Evolutionary conservation across 2,329 filamentous ascomycete species (phyloP).

Genomic region (Paecilomyces sp.): DNA sequence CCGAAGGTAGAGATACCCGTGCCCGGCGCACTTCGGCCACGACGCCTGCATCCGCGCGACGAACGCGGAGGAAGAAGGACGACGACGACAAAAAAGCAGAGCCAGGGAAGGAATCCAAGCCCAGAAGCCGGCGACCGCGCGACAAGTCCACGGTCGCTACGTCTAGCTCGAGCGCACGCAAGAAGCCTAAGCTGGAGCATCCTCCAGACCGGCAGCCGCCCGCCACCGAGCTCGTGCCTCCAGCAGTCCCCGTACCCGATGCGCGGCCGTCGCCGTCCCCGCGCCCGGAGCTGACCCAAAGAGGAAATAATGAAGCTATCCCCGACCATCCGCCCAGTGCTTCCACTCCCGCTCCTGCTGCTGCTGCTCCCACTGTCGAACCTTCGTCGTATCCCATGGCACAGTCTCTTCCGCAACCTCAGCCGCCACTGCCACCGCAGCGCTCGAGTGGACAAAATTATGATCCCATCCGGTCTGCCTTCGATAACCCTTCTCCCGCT

Average conservation of each 20-base stretch:
- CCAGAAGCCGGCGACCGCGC: slow-evolving; percentile 24
- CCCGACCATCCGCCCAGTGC: slow-evolving; percentile 20
- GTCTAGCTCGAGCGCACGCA: slow-evolving; percentile 32
- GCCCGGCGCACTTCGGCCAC: slow-evolving; percentile 24
- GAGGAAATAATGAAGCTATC: slow-evolving; percentile 34
- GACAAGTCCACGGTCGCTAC: slow-evolving; percentile 25
- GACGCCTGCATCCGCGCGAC: slow-evolving; percentile 10
- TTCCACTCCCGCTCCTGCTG: slow-evolving; percentile 22
- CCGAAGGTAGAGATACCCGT: slow-evolving; percentile 18
- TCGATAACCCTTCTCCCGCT: slow-evolving; percentile 32
- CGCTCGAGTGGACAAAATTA: slow-evolving; percentile 75
- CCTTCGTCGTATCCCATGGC: slow-evolving; percentile 14
- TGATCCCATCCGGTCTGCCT: slow-evolving; percentile 79
- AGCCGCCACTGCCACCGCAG: slow-evolving; percentile 36
- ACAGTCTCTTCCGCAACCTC: slow-evolving; percentile 19
- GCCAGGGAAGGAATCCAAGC: slow-evolving; percentile 12
- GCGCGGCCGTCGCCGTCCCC: slow-evolving; percentile 1
- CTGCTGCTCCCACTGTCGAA: slow-evolving; percentile 14
- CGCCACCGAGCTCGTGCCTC: slow-evolving; percentile 31
- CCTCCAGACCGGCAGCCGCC: slow-evolving; percentile 28
- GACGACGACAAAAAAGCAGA: slow-evolving; percentile 22
- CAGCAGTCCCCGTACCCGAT: slow-evolving; percentile 10
- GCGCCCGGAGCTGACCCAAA: slow-evolving; percentile 16
- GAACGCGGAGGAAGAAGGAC: slow-evolving; percentile 37
- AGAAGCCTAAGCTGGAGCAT: slow-evolving; percentile 38